Base-by-base conservation (phyloP, 2,329 filamentous ascomycete species). In the Chrysoporthe puriensis region DNA sequence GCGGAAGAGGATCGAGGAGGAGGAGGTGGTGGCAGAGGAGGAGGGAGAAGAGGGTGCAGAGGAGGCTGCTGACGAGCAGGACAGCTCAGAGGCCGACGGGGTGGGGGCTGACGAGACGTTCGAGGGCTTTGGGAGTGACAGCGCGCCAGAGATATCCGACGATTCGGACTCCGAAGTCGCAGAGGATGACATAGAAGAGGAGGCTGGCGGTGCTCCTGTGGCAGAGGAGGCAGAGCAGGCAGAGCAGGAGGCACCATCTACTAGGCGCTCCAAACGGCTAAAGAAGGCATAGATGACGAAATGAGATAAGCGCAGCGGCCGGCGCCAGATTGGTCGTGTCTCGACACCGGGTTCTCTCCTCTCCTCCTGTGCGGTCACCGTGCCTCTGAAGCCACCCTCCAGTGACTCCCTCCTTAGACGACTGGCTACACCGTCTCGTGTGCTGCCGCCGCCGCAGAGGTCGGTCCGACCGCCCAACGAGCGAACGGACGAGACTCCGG, bases 1-100 rank as follows among this genome's bases (percentile, higher is more conserved):
- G 81, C 91, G 95, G 74, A 90, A 90, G 73, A 80, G 82, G 18
- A 87, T 88, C 34, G 77, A 77, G 5, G 82, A 77, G 5, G 82
- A 82, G 21, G 81, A 63, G 59, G 65, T 14, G 21, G 46, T 40
- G 48, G n/a, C n/a, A n/a, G 36, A 21, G 14, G 48, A 21, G 78
- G 70, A 71, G 1, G 73, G 70, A 40, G 69, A 66, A 18, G 69
- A 69, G 4, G 66, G 64, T 7, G 72, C 73, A 0, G 74, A 73
- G 3, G 74, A 76, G 5, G 73, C 77, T 9, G 76, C 73, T 9
- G 75, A 75, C 2, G 79, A 79, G n/a, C 60, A 63, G 6, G 63
- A 52, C 43, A 66, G 4, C 48, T 59, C 62, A 14, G 69, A 65
- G 43, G 36, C 26, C 44, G 76, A 77, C 9, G 73, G 26, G 2